Conservation (phyloP, 1,284 basidiomycete genomes). For the Lentinus polychrous region DNA sequence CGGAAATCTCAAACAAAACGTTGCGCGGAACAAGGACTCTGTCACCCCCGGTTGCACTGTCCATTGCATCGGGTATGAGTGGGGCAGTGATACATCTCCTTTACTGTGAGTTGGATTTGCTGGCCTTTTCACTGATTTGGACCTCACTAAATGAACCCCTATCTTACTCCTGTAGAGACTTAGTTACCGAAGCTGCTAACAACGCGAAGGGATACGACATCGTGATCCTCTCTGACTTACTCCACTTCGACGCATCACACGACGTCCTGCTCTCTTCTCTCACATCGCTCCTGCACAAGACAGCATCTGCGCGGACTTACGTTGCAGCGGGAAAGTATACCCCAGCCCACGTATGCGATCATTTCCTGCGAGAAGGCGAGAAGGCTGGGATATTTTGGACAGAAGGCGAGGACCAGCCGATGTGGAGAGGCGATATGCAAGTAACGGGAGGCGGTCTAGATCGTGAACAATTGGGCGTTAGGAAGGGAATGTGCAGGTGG, state of each 20-base stretch:
- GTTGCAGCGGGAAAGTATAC: slow-evolving; percentile 64
- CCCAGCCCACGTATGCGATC: slow-evolving; percentile 40
- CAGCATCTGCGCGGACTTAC: slow-evolving; percentile 39
- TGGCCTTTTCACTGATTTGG: neutral
- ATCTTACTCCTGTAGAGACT: neutral
- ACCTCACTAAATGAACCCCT: neutral
- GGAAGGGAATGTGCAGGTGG: slow-evolving; percentile 54
- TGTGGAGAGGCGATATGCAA: slow-evolving; percentile 42
- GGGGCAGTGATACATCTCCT: slow-evolving; percentile 43
- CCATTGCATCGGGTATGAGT: slow-evolving; percentile 47
- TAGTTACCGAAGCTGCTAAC: too few relatives aligned
- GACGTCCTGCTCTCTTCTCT: slow-evolving; percentile 47
- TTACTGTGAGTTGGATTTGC: slow-evolving; percentile 35
- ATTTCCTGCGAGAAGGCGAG: slow-evolving; percentile 40
- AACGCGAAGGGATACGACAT: slow-evolving; percentile 41
- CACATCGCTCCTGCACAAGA: slow-evolving; percentile 37
- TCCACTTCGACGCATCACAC: slow-evolving; percentile 61
- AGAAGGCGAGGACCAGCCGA: slow-evolving; percentile 28
- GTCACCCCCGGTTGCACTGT: slow-evolving; percentile 36
- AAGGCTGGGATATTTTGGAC: slow-evolving; percentile 41
- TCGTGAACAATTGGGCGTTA: slow-evolving; percentile 35
- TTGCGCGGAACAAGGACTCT: slow-evolving; percentile 37
- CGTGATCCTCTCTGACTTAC: slow-evolving; percentile 61
- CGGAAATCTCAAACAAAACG: slow-evolving; percentile 45
- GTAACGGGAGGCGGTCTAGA: slow-evolving; percentile 40